These are phyloP conservation scores for Citrullus amarus DNA, from an alignment of 306 rosid species.

Conservation along the genomic window DNA sequence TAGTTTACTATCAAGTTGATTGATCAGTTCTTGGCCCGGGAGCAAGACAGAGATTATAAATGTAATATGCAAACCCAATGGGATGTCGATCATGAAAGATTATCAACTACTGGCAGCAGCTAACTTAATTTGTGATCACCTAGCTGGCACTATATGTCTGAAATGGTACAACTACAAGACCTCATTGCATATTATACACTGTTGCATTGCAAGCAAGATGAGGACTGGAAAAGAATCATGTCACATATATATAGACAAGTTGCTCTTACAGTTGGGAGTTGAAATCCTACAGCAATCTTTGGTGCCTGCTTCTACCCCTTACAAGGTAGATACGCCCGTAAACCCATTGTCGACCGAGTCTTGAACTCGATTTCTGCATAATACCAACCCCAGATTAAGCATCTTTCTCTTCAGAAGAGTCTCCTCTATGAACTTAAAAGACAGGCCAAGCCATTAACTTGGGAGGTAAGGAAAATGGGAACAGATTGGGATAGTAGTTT, in stretches of 20 bases:
- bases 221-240: constrained; percentile 9
- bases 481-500: background rate
- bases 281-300: constrained; percentile 28
- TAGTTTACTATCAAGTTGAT: background rate
- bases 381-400: background rate
- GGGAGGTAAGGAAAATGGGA: background rate
- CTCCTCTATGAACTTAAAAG: background rate
- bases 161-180: background rate
- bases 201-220: background rate
- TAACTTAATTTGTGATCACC: background rate
- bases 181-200: background rate
- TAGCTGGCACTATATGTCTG: background rate
- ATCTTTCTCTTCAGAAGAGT: background rate
- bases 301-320: constrained; percentile 29
- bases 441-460: background rate
- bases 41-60: background rate
- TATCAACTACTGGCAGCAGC: background rate
- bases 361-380: constrained; percentile 54
- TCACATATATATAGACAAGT: background rate
- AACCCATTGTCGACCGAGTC: constrained; percentile 68
- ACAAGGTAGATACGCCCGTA: constrained; percentile 83
- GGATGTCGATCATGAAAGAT: background rate
- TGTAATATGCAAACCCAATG: background rate
- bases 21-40: background rate
- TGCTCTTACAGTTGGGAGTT: constrained; percentile 4